Percentiles rank a stretch among this genome's conserved stretches.
Conservation (phyloP, 192 early-diverging fungal species). For the Mortierella antarctica region DNA sequence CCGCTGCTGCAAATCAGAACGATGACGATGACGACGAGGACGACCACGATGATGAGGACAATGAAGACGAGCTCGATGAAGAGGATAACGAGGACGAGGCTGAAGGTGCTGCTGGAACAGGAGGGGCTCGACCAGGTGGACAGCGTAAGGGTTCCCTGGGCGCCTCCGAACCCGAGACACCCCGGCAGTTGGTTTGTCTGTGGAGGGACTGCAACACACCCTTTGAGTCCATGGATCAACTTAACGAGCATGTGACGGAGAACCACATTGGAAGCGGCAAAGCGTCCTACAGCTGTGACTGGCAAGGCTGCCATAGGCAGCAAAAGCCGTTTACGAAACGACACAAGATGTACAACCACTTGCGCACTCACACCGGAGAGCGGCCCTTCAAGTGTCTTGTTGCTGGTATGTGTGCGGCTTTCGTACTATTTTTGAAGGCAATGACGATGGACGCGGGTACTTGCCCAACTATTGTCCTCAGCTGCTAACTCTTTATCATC, state of each 20-base stretch:
- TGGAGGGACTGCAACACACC: constrained; percentile 62
- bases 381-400: constrained; percentile 73
- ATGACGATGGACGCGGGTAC: too few relatives aligned
- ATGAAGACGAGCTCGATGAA: constrained; percentile 30
- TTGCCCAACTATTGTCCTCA: too few relatives aligned
- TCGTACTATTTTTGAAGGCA: neutral
- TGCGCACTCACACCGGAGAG: constrained; percentile 81
- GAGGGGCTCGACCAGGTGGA: neutral
- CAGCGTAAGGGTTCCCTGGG: neutral
- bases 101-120: constrained; percentile 1
- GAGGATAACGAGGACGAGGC: constrained; percentile 26
- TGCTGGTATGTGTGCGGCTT: constrained; percentile 43
- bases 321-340: constrained; percentile 72
- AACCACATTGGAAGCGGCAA: constrained; percentile 70
- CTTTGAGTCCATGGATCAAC: constrained; percentile 53
- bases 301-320: constrained; percentile 57
- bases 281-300: constrained; percentile 60
- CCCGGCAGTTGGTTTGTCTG: constrained; percentile 51
- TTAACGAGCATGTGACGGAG: constrained; percentile 64
- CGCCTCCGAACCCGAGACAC: constrained; percentile 6
- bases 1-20: constrained; percentile 3
- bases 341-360: constrained; percentile 78
- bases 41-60: constrained; percentile 31
- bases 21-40: constrained; percentile 47
- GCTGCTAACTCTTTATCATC: neutral